Percentiles rank a stretch among this genome's conserved stretches.
Evolutionary conservation across 805 yeast genomes (phyloP).

Genomic region (Metschnikowia borealis): DNA sequence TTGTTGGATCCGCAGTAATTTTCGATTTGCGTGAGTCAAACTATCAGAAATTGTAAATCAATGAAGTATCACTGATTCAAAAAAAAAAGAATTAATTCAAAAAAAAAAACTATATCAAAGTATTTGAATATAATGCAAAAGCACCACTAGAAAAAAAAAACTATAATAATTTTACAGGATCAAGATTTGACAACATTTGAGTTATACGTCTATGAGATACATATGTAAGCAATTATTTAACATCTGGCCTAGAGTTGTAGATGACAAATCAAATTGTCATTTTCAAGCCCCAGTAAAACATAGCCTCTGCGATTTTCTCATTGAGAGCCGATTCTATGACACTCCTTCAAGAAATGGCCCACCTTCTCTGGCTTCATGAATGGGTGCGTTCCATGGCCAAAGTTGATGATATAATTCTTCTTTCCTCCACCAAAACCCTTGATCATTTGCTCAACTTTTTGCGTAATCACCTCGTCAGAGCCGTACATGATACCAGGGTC

Average conservation of each 20-base stretch:
- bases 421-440: slow-evolving; percentile 92
- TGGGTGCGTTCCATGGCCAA: slow-evolving; percentile 98
- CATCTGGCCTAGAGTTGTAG: background rate
- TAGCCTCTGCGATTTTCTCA: slow-evolving; percentile 12
- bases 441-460: slow-evolving; percentile 85
- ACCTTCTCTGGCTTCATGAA: slow-evolving; percentile 93
- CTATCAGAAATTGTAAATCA: no score
- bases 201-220: background rate
- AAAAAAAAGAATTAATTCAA: no score
- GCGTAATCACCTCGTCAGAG: slow-evolving; percentile 70
- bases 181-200: no score
- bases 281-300: background rate
- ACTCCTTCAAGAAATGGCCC: slow-evolving; percentile 78
- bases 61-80: no score
- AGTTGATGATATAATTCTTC: slow-evolving; percentile 84
- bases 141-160: background rate
- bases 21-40: no score
- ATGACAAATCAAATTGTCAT: background rate
- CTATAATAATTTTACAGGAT: background rate
- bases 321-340: slow-evolving; percentile 70
- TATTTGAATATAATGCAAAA: no score
- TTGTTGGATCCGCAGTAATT: no score
- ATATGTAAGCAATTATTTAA: background rate
- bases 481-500: slow-evolving; percentile 97
- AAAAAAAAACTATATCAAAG: background rate